Conservation (phyloP, 2,329 filamentous ascomycete species). For the Fusarium circinatum region DNA sequence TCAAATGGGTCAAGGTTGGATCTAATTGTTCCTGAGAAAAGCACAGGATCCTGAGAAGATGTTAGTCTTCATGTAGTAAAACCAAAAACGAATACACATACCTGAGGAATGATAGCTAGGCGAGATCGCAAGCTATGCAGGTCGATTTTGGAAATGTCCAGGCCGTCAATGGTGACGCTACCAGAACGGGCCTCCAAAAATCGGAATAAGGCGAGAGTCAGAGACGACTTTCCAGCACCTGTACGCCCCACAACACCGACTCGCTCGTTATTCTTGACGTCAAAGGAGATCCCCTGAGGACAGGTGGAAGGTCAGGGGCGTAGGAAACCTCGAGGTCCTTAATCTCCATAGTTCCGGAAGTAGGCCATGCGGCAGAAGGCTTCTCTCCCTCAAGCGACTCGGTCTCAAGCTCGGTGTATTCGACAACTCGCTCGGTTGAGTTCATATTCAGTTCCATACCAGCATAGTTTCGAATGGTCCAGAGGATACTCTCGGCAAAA, state of each 20-base stretch:
- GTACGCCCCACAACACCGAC: slow-evolving; percentile 83
- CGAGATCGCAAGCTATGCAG: slow-evolving; percentile 77
- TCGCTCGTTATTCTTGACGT: slow-evolving; percentile 72
- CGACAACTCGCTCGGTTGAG: slow-evolving; percentile 77
- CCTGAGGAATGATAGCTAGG: slow-evolving; percentile 80
- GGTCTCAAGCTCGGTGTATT: slow-evolving; percentile 76
- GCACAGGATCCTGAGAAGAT: slow-evolving; percentile 72
- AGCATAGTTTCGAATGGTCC: slow-evolving; percentile 74
- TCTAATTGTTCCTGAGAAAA: slow-evolving; percentile 82
- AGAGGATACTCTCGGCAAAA: slow-evolving; percentile 72
- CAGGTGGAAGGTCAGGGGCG: slow-evolving; percentile 74
- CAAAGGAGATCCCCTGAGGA: slow-evolving; percentile 76
- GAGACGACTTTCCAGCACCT: slow-evolving; percentile 79
- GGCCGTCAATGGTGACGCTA: slow-evolving; percentile 74
- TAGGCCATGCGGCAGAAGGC: slow-evolving; percentile 79
- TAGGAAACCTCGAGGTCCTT: slow-evolving; percentile 77
- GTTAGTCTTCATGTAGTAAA: slow-evolving; percentile 10
- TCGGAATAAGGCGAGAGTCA: slow-evolving; percentile 80
- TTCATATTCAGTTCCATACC: slow-evolving; percentile 84
- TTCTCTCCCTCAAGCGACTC: slow-evolving; percentile 71
- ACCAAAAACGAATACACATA: slow-evolving; percentile 27
- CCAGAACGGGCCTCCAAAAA: slow-evolving; percentile 77
- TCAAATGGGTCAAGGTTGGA: slow-evolving; percentile 82
- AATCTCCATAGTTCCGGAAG: slow-evolving; percentile 78
- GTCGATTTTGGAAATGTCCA: slow-evolving; percentile 78